Evolutionary conservation across 78 protist species (phyloP), one percentile per base, ranked within the genome.

Genomic region (Salpingoeca rosetta): DNA sequence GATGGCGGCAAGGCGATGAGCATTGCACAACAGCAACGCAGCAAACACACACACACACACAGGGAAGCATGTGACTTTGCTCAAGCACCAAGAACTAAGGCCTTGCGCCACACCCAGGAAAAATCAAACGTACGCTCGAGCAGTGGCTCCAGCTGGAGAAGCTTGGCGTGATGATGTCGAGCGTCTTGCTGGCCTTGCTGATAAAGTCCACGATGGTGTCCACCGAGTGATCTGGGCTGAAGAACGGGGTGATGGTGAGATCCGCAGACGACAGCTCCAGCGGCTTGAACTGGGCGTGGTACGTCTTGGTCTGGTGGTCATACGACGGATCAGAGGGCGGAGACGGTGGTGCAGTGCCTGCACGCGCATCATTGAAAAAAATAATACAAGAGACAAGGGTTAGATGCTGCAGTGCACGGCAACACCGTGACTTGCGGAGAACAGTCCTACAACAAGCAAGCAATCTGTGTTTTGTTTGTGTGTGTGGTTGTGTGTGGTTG

Each of bases 151-250:
- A 83, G 41, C 40, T 36, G 84, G 35, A 17, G 26, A 73, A 76
- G n/a, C 78, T 76, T 12, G 86, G 86, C 45, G 86, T 83, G 44
- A 1, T 1, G 56, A 83, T n/a, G 45, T 57, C 86, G n/a, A 83
- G 28, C 39, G 44, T 36, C 56, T 44, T 83, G 41, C 40, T 28
- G 11, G 86, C 86, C 10, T 17, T 24, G 35, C 56, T 76, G 31
- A 83, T 38, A 12, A 83, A 2, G 39, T 44, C 2, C 28, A 72
- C 43, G 39, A 83, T 43, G 39, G 31, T 12, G 27, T 22, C 74
- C 28, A 36, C 37, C 28, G 72, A 35, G 56, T 44, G 10, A n/a
- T 44, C 76, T 3, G 86, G 86, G 28, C 65, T 41, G 76, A 83
- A 83, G 37, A 56, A 57, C 31, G 65, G 65, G 65, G 65, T 51